Percentiles rank a stretch among this genome's conserved stretches.
These are phyloP conservation scores for Cymodocea nodosa DNA, from an alignment of 116 monocot species.

Conservation along the genomic window DNA sequence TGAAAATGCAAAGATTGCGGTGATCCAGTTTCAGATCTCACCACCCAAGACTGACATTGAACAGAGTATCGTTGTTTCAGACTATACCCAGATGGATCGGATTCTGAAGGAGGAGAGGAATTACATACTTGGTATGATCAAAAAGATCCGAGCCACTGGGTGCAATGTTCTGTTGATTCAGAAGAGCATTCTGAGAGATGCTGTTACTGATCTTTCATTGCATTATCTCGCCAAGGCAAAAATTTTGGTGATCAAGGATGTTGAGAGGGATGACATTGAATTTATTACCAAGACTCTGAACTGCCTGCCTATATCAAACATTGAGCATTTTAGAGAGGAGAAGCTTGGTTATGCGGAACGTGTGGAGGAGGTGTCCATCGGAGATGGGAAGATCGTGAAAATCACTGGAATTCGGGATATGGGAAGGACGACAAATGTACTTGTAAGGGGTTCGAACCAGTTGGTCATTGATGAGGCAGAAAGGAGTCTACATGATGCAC, in stretches of 20 bases:
- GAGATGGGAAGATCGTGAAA: slow-evolving; percentile 66
- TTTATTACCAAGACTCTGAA: slow-evolving; percentile 85
- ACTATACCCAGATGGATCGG: slow-evolving; percentile 84
- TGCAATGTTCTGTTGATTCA: slow-evolving; percentile 87
- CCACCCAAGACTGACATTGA: slow-evolving; percentile 92
- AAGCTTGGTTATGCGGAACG: slow-evolving; percentile 57
- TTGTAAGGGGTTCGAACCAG: slow-evolving; percentile 64
- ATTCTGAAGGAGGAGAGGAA: slow-evolving; percentile 81
- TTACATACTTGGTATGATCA: slow-evolving; percentile 76
- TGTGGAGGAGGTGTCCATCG: slow-evolving; percentile 57
- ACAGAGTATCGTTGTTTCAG: slow-evolving; percentile 78
- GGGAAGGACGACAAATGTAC: slow-evolving; percentile 61
- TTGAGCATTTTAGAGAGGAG: slow-evolving; percentile 65
- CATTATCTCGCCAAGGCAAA: slow-evolving; percentile 81
- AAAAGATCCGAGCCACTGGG: slow-evolving; percentile 77
- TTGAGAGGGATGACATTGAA: slow-evolving; percentile 92
- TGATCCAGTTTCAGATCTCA: slow-evolving; percentile 92
- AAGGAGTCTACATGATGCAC: slow-evolving; percentile 70
- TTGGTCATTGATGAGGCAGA: slow-evolving; percentile 66
- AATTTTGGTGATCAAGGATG: slow-evolving; percentile 77
- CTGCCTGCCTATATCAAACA: slow-evolving; percentile 63
- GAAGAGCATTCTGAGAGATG: slow-evolving; percentile 85
- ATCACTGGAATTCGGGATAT: slow-evolving; percentile 64
- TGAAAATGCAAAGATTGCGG: slow-evolving; percentile 82
- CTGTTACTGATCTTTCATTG: slow-evolving; percentile 71